Evolutionary conservation across 371 early-diverging fungal species (phyloP).

Genomic region (Mucor velutinosus): DNA sequence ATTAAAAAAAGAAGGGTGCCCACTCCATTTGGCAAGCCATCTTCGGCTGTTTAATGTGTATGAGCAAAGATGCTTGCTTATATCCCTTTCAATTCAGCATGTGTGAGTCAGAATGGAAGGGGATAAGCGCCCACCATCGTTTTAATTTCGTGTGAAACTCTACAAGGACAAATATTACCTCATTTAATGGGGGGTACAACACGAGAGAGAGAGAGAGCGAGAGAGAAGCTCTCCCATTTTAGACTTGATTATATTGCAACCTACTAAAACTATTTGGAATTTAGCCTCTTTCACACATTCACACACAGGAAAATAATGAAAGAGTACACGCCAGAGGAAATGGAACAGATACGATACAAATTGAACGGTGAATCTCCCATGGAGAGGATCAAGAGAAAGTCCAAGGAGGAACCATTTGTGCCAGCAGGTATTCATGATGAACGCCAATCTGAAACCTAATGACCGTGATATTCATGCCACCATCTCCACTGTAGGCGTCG

Average conservation of each 20-base stretch:
- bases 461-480: not conserved
- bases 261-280: not conserved
- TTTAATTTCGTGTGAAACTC: constrained; percentile 4
- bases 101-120: constrained; percentile 1
- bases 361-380: constrained; percentile 43
- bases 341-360: constrained; percentile 40
- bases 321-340: constrained; percentile 37
- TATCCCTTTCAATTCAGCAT: not conserved
- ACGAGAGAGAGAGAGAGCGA: not conserved
- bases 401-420: constrained; percentile 51
- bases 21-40: not conserved
- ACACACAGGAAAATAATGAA: constrained; percentile 3
- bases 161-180: constrained; percentile 13
- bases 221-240: not conserved
- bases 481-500: constrained; percentile 35
- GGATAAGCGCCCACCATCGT: not conserved
- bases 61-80: not conserved
- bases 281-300: constrained; percentile 6
- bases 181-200: constrained; percentile 3
- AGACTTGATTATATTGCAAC: not conserved
- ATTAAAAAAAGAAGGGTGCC: not conserved
- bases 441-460: not conserved
- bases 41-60: not conserved
- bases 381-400: constrained; percentile 48
- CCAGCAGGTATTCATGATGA: constrained; percentile 39